phyloP scores from a whole-genome alignment of 805 yeast species.

The Wickerhamiella sorbophila region DNA sequence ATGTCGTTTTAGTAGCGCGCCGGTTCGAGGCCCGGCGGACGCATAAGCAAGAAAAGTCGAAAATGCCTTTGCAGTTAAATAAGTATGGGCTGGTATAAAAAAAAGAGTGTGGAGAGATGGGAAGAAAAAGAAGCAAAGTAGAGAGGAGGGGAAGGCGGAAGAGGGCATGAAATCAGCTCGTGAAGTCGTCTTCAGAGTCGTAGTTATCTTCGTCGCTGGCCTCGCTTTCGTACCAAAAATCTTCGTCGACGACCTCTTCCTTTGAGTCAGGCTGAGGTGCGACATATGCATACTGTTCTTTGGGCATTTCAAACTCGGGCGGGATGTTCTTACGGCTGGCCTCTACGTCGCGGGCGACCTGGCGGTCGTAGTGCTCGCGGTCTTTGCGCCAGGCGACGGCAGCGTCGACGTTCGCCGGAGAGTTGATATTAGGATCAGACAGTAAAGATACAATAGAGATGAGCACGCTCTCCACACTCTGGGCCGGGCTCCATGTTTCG shows the following conservation, averaged over 20 bases:
- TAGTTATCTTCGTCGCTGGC: conserved; percentile 45
- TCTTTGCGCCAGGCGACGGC: conserved; percentile 79
- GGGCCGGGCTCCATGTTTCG: conserved; percentile 69
- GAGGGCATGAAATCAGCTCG: not conserved
- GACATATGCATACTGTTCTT: conserved; percentile 40
- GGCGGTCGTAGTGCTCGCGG: conserved; percentile 58
- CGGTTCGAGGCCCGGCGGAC: too few relatives aligned
- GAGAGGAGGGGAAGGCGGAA: too few relatives aligned
- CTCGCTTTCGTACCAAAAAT: conserved; percentile 71
- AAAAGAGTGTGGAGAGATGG: too few relatives aligned
- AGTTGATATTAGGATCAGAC: conserved; percentile 84
- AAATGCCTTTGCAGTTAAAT: too few relatives aligned
- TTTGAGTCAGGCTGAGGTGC: conserved; percentile 25
- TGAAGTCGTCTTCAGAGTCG: conserved; percentile 27
- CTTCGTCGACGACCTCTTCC: conserved; percentile 56
- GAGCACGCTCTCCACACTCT: conserved; percentile 80
- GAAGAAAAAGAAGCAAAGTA: too few relatives aligned
- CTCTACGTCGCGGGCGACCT: conserved; percentile 61
- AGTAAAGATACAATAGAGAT: conserved; percentile 79
- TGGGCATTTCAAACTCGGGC: conserved; percentile 69
- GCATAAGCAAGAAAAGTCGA: too few relatives aligned
- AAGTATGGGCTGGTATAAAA: too few relatives aligned
- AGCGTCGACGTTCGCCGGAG: conserved; percentile 96
- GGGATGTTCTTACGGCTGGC: conserved; percentile 73
- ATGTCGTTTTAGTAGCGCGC: too few relatives aligned